Conservation (phyloP, 371 early-diverging fungal species). For the Mortierella sp. region DNA sequence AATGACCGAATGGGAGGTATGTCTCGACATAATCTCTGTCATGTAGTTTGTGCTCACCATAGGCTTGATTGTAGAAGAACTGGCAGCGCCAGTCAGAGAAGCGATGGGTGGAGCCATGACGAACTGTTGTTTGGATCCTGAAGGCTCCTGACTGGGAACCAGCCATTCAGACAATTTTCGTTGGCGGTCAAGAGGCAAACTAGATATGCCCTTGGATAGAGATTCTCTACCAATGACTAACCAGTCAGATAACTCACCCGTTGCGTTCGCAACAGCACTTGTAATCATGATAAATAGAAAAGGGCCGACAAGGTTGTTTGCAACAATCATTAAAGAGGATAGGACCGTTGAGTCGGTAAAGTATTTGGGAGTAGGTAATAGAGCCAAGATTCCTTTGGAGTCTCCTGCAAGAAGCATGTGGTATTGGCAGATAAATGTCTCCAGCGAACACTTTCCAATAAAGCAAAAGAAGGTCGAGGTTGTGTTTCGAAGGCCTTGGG, state of each 20-base stretch:
- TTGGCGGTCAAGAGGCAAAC: background rate
- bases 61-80: slow-evolving; percentile 16
- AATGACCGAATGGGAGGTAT: too few species aligned
- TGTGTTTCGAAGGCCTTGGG: slow-evolving; percentile 57
- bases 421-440: slow-evolving; percentile 84
- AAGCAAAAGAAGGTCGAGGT: slow-evolving; percentile 65
- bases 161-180: too few species aligned
- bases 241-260: slow-evolving; percentile 62
- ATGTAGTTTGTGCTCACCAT: slow-evolving; percentile 18
- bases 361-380: slow-evolving; percentile 26
- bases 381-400: slow-evolving; percentile 71
- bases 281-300: slow-evolving; percentile 68
- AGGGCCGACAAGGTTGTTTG: slow-evolving; percentile 61
- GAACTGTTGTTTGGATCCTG: slow-evolving; percentile 17
- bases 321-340: slow-evolving; percentile 17
- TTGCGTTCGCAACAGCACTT: slow-evolving; percentile 61
- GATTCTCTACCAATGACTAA: slow-evolving; percentile 44
- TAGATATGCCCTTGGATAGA: slow-evolving; percentile 1
- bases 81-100: slow-evolving; percentile 18
- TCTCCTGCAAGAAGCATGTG: slow-evolving; percentile 83
- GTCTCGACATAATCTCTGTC: too few species aligned
- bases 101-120: slow-evolving; percentile 24
- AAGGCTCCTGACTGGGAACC: background rate
- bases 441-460: slow-evolving; percentile 74
- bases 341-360: too few species aligned